Percentiles rank a stretch among this genome's conserved stretches.
phyloP scores from a whole-genome alignment of 495 filamentous ascomycete genomes.

The Penicillium pancosmium region DNA sequence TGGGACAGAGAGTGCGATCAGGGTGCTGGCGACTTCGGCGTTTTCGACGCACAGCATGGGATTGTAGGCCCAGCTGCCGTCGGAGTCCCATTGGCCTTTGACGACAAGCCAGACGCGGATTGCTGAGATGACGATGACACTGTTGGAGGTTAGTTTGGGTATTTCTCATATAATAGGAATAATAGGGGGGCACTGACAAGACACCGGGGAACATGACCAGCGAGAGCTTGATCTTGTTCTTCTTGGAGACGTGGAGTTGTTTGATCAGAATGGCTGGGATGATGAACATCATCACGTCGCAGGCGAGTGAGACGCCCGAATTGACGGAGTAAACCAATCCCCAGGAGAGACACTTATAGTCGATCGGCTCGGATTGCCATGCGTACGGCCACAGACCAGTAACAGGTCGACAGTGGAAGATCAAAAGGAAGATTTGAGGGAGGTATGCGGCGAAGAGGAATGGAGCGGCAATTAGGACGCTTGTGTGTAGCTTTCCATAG shows the following conservation, averaged over 20 bases:
- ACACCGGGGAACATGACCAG: constrained; percentile 49
- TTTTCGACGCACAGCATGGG: constrained; percentile 49
- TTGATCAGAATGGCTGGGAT: constrained; percentile 46
- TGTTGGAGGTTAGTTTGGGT: constrained; percentile 18
- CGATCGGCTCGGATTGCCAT: constrained; percentile 35
- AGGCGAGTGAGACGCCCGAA: constrained; percentile 43
- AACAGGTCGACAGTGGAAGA: constrained; percentile 50
- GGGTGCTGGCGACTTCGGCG: constrained; percentile 45
- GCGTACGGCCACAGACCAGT: constrained; percentile 51
- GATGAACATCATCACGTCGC: constrained; percentile 47
- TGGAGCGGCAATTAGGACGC: constrained; percentile 36
- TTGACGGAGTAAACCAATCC: constrained; percentile 48
- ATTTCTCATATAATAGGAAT: neutral
- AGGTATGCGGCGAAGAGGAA: constrained; percentile 42
- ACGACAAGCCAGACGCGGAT: constrained; percentile 46
- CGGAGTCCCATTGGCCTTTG: constrained; percentile 40
- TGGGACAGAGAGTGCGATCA: constrained; percentile 49
- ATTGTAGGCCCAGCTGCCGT: constrained; percentile 49
- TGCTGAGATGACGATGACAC: constrained; percentile 46
- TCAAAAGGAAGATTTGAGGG: constrained; percentile 45
- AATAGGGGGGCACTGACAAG: constrained; percentile 31
- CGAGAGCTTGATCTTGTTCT: constrained; percentile 41
- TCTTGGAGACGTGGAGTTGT: constrained; percentile 34
- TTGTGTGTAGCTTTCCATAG: constrained; percentile 32
- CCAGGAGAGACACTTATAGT: constrained; percentile 45